Evolutionary conservation across 1,139 yeast genomes (phyloP).

Genomic region (Kurtzmaniella natalensis): DNA sequence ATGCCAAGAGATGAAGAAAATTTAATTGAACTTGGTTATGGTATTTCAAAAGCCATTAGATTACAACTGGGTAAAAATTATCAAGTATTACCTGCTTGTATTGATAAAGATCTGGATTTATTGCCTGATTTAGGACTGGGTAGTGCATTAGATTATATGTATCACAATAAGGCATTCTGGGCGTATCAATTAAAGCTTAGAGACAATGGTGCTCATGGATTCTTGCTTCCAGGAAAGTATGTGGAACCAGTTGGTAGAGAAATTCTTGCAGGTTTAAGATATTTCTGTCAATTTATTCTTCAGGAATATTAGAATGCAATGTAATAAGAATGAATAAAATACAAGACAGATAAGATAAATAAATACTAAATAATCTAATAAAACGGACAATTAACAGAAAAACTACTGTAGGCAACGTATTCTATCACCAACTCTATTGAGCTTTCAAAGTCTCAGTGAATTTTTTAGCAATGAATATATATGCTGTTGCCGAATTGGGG

Average conservation of each 20-base stretch:
- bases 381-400: too few relatives aligned
- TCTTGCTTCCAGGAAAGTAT: constrained; percentile 65
- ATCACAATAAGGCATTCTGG: constrained; percentile 76
- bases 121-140: constrained; percentile 78
- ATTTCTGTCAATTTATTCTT: constrained; percentile 64
- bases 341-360: background rate
- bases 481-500: too few relatives aligned
- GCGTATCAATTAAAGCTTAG: constrained; percentile 80
- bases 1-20: constrained; percentile 79
- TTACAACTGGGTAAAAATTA: constrained; percentile 58
- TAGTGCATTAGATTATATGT: constrained; percentile 78
- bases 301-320: constrained; percentile 26
- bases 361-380: too few relatives aligned
- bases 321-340: background rate
- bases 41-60: constrained; percentile 70
- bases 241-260: constrained; percentile 78
- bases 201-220: constrained; percentile 83
- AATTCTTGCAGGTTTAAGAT: constrained; percentile 62
- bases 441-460: too few relatives aligned
- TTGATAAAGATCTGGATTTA: constrained; percentile 68
- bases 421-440: too few relatives aligned
- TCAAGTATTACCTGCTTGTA: constrained; percentile 71
- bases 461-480: too few relatives aligned
- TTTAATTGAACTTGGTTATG: constrained; percentile 75
- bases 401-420: too few relatives aligned